These are phyloP conservation scores for Neurospora crassa DNA, from an alignment of 2,329 filamentous ascomycete genomes.

Conservation along the genomic window DNA sequence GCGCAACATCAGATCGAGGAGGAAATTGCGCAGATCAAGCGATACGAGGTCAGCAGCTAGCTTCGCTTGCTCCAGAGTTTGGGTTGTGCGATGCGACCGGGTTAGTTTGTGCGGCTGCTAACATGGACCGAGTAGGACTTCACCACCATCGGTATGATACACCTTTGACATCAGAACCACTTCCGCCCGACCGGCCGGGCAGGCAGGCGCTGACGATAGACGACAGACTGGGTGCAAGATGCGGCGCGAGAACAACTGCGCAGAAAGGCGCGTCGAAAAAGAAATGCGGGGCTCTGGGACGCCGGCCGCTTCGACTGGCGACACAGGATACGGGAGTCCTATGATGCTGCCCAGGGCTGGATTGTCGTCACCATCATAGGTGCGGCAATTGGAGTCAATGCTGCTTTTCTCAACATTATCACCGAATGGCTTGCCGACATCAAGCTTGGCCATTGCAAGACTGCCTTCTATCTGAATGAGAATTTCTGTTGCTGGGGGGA, in stretches of 20 bases:
- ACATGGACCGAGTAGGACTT: conserved; percentile 54
- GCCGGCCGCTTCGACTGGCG: conserved; percentile 66
- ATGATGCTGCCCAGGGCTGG: conserved; percentile 96
- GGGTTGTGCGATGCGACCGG: background rate
- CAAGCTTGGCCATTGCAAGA: conserved; percentile 91
- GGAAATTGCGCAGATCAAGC: conserved; percentile 94
- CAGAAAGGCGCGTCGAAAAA: conserved; percentile 64
- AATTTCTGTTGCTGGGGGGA: conserved; percentile 97
- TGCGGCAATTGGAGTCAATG: conserved; percentile 85
- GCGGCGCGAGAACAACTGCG: conserved; percentile 81
- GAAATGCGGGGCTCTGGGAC: conserved; percentile 63
- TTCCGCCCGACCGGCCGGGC: background rate
- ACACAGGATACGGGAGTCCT: conserved; percentile 71
- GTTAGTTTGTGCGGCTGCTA: background rate
- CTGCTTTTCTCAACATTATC: conserved; percentile 85
- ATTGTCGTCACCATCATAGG: conserved; percentile 93
- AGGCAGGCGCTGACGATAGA: conserved; percentile 23
- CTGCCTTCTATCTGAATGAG: conserved; percentile 94
- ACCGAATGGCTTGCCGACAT: conserved; percentile 96
- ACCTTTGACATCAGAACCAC: background rate
- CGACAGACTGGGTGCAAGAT: conserved; percentile 92
- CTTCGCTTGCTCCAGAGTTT: background rate
- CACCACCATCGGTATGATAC: conserved; percentile 65
- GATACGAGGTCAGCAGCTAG: conserved; percentile 60
- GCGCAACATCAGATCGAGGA: conserved; percentile 72